Percentiles rank a stretch among this genome's conserved stretches.
Conservation (phyloP, 2,329 filamentous ascomycete genomes). For the Colletotrichum lini region DNA sequence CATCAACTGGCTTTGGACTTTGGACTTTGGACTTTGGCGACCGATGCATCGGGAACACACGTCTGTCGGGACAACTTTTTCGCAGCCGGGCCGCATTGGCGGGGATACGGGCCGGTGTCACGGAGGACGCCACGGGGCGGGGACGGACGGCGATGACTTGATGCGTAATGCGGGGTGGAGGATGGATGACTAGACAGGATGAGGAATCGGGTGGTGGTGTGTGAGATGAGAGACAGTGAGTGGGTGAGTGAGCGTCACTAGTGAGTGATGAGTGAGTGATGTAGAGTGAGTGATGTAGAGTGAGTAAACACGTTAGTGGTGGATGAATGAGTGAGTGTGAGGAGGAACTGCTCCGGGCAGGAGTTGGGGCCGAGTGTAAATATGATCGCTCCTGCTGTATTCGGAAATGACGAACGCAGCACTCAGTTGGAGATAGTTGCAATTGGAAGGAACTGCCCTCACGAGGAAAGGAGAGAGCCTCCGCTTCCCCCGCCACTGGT, state of each 20-base stretch:
- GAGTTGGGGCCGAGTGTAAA: no score
- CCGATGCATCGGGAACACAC: no score
- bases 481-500: constrained; percentile 10
- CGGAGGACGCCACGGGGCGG: constrained; percentile 4
- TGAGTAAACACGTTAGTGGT: no score
- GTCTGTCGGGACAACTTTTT: constrained; percentile 19
- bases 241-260: not conserved
- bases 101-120: constrained; percentile 19
- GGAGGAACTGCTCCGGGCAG: constrained; percentile 1
- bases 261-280: not conserved
- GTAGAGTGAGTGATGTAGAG: not conserved
- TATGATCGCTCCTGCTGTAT: not conserved
- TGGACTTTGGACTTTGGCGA: no score
- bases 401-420: not conserved
- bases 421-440: not conserved
- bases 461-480: not conserved
- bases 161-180: no score
- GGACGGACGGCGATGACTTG: no score
- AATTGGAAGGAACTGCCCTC: not conserved
- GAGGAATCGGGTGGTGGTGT: no score
- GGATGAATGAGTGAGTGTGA: not conserved
- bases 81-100: not conserved
- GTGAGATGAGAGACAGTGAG: no score
- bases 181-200: no score
- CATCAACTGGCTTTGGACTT: no score